These are phyloP conservation scores for Coemansia asiatica DNA, from an alignment of 192 early-diverging fungal genomes.

Conservation along the genomic window DNA sequence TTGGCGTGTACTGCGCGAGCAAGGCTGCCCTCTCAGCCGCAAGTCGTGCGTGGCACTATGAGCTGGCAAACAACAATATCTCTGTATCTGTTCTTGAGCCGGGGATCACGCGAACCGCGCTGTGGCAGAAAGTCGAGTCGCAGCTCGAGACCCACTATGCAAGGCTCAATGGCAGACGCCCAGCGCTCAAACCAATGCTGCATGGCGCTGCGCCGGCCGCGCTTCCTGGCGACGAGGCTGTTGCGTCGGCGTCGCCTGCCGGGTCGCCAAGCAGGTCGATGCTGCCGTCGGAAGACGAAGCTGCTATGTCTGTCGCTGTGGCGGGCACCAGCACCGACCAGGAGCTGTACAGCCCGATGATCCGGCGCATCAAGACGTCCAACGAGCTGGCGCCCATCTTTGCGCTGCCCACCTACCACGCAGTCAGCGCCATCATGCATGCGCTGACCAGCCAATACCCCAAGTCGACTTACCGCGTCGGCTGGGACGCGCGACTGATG, in stretches of 20 bases:
- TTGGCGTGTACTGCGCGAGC: constrained; percentile 57
- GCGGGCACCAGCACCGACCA: constrained; percentile 12
- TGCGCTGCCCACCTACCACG: constrained; percentile 52
- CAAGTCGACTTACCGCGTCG: constrained; percentile 56
- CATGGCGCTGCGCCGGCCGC: constrained; percentile 14
- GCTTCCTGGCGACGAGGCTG: constrained; percentile 49
- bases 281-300: constrained; percentile 15
- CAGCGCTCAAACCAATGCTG: not conserved
- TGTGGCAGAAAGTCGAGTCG: constrained; percentile 55
- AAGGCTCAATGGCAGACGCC: constrained; percentile 41
- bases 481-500: constrained; percentile 55
- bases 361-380: constrained; percentile 45
- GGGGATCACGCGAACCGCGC: constrained; percentile 42
- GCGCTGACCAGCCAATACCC: constrained; percentile 53
- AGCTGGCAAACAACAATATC: constrained; percentile 46
- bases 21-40: constrained; percentile 55
- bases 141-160: constrained; percentile 55
- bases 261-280: constrained; percentile 1
- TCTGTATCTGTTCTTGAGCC: constrained; percentile 53
- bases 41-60: constrained; percentile 49
- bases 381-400: constrained; percentile 49
- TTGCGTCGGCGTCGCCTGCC: constrained; percentile 34
- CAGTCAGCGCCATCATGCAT: constrained; percentile 46
- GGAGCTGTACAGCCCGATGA: constrained; percentile 44
- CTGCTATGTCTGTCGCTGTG: not conserved